Percentiles rank a stretch among this genome's conserved stretches.
Conservation (phyloP, 257 asterid genomes). For the Eucommia ulmoides region DNA sequence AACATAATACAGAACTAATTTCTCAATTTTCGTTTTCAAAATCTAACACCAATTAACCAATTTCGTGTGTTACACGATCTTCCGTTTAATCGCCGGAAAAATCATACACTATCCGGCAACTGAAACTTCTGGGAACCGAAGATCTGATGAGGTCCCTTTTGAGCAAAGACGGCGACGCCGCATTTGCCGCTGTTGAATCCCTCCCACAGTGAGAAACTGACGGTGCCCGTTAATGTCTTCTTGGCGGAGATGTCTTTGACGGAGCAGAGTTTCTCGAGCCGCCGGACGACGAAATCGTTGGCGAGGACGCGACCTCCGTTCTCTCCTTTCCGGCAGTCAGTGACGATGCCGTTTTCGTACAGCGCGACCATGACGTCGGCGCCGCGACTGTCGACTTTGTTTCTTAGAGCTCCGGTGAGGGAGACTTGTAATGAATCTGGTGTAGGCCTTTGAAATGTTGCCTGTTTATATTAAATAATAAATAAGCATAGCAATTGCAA, state of each 20-base stretch:
- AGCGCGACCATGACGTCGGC: constrained; percentile 56
- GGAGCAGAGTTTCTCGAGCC: constrained; percentile 59
- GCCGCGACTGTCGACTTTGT: constrained; percentile 41
- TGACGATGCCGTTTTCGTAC: constrained; percentile 53
- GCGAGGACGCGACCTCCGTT: constrained; percentile 57
- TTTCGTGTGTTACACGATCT: too few relatives aligned
- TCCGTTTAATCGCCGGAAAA: too few relatives aligned
- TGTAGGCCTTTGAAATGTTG: constrained; percentile 44
- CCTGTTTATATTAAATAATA: constrained; percentile 29
- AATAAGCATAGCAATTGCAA: too few relatives aligned
- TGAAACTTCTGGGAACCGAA: constrained; percentile 68
- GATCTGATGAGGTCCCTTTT: constrained; percentile 42
- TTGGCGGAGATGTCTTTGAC: constrained; percentile 47
- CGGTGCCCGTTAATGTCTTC: constrained; percentile 39
- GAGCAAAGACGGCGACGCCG: constrained; percentile 45
- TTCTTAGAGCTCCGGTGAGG: constrained; percentile 42
- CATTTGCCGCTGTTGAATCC: constrained; percentile 57
- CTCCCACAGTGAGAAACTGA: constrained; percentile 59
- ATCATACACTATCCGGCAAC: too few relatives aligned
- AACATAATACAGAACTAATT: too few relatives aligned
- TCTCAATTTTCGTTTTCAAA: too few relatives aligned
- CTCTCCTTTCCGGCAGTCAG: constrained; percentile 47
- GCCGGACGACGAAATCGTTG: constrained; percentile 67
- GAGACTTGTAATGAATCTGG: constrained; percentile 47
- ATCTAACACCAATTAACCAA: too few relatives aligned